phyloP scores from a whole-genome alignment of 768 basidiomycete genomes.

The Phanerochaete carnosa region DNA sequence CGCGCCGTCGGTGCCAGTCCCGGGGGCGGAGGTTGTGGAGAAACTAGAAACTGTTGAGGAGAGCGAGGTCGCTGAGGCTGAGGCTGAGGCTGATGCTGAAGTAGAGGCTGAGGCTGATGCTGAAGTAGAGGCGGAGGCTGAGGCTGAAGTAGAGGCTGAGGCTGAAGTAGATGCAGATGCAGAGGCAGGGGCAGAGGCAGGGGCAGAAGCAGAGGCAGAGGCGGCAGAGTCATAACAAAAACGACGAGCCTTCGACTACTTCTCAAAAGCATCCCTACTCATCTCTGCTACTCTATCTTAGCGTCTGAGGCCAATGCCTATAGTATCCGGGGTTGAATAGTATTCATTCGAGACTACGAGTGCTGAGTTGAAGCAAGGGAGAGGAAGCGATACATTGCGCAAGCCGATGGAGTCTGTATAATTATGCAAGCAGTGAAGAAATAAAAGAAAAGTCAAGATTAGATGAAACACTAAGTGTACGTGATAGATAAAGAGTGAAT shows the following conservation, averaged over 20 bases:
- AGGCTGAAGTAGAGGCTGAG: no score
- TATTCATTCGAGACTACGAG: conserved; percentile 9
- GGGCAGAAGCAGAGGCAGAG: no score
- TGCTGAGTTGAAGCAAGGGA: conserved; percentile 10
- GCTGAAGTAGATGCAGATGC: no score
- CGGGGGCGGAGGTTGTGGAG: conserved; percentile 38
- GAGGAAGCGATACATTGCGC: conserved; percentile 21
- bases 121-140: no score
- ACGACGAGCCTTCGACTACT: background rate
- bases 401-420: conserved; percentile 20
- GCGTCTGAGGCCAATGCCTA: background rate
- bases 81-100: no score
- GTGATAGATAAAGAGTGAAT: conserved; percentile 6
- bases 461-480: conserved; percentile 1
- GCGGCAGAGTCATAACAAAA: conserved; percentile 6
- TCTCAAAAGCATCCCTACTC: conserved; percentile 1
- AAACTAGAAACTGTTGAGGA: conserved; percentile 41
- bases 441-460: conserved; percentile 16
- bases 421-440: conserved; percentile 21
- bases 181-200: no score
- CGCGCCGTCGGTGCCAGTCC: conserved; percentile 27
- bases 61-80: conserved; percentile 25
- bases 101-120: no score
- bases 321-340: conserved; percentile 4
- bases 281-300: conserved; percentile 7